Base-by-base conservation (phyloP, 768 basidiomycete species). In the Trametes sanguinea region DNA sequence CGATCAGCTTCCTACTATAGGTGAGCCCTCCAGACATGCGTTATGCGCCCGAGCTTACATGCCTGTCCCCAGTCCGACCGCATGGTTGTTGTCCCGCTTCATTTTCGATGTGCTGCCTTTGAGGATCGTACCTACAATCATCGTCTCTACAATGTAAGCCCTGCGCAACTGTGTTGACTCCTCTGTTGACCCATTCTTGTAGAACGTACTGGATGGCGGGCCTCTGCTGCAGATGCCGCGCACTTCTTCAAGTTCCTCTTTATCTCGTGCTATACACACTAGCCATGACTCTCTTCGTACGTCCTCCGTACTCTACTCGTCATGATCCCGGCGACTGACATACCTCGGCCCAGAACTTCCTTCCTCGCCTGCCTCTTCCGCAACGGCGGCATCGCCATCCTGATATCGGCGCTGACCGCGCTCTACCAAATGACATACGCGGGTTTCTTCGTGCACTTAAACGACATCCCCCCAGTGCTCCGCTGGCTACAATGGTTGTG, bases 131-230 rank as follows among this genome's bases (percentile, higher is more conserved):
- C 95, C 95, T 2, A 95, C 94, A 0, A 88, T 98, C 54, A 77
- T 95, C 52, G 88, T 97, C 6, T 83, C 87, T 3, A 86, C 91
- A 4, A 91, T 95, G 89, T 93, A 65, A 69, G 90, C 75, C 35
- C 35, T 46, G 6, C 9, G 14, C 9, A 2, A 30, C 1, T 33
- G 14, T 10, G 30, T 1, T 37, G 29, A 57, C 66, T 13, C 14
- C 32, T 17, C 17, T 63, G 48, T 68, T 53, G 16, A 64, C 33
- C 2, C n/a, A 37, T 16, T 22, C 33, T 30, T 45, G 9, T 61
- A 90, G 89, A 54, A 88, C 88, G n/a, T 94, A 94, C 68, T 94
- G 92, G 92, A 95, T 98, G 95, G 93, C 94, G 2, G 95, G 95
- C 11, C 83, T 98, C n/a, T 4, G 83, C 91, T 2, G 80, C 80